Base-by-base conservation (phyloP, 345 rosid species). In the Ceriops zippeliana region DNA sequence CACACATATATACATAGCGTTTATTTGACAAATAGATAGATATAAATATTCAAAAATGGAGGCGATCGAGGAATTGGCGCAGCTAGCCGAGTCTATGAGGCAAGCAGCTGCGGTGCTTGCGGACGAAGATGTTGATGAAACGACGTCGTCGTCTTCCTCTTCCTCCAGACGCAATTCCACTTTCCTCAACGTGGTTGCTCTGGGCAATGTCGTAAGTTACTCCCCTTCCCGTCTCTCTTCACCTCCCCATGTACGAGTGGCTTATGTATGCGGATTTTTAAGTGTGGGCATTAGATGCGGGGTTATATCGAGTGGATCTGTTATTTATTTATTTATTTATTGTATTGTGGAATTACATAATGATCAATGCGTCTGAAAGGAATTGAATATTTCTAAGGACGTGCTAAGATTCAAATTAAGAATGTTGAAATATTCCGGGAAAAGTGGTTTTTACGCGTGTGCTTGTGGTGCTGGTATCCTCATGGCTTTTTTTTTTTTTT, bases 41-140 rank as follows among this genome's bases (percentile, higher is more conserved):
- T 47, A 6, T 24, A 19, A 15, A 30, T 26, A 15, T 17, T n/a
- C 20, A 30, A 38, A 59, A 30, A 92, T 96, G 99, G 99, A 92
- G 80, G 97, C 96, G 82, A 96, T 96, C 82, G 98, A 92, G 57
- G 98, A 96, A 77, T 79, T 96, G 65, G 65, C 75, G 22, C 92
- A 89, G 88, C 88, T 96, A n/a, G 83, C 98, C 31, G 98, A 96
- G 60, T 77, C 96, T 56, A 96, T 96, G 96, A 82, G 82, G 66
- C 96, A 89, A 66, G 99, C 97, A 22, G 78, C 89, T 27, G 79
- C 92, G n/a, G 70, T 96, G 52, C 97, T 96, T 46, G 98, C 98
- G 37, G 98, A 92, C 67, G 99, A 96, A 67, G 98, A 90, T 69
- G 72, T 86, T 34, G 96, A 90, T 63, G 92, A 96, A 58, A 76